These are phyloP conservation scores for Citrullus amarus DNA, from an alignment of 306 rosid genomes.

Conservation along the genomic window DNA sequence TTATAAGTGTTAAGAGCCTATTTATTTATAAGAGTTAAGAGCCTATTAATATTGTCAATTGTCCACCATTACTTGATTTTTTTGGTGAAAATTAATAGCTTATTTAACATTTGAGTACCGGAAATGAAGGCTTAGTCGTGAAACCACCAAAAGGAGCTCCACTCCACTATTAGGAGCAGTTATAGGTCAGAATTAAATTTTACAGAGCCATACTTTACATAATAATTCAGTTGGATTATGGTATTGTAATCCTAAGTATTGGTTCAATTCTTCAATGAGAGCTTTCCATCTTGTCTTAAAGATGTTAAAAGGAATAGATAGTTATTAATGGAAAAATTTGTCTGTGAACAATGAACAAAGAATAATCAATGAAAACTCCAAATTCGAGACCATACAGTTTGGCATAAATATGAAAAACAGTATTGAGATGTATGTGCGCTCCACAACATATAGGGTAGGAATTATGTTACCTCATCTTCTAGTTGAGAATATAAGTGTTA, in stretches of 20 bases:
- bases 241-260: background rate
- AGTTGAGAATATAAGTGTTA: background rate
- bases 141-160: background rate
- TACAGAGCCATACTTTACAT: background rate
- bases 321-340: background rate
- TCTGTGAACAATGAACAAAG: background rate
- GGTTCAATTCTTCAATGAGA: background rate
- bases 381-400: background rate
- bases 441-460: background rate
- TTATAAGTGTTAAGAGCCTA: too few relatives aligned
- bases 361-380: background rate
- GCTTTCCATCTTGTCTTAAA: background rate
- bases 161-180: background rate
- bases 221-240: background rate
- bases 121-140: background rate
- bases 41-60: background rate
- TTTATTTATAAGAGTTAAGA: too few relatives aligned
- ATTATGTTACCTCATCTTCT: background rate
- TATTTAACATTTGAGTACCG: background rate
- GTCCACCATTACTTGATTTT: background rate
- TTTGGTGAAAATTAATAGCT: background rate
- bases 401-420: background rate
- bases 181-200: background rate
- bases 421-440: background rate
- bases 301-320: background rate